Base-by-base conservation (phyloP, 2,329 filamentous ascomycete genomes). In the Aspergillus pseudonomiae region DNA sequence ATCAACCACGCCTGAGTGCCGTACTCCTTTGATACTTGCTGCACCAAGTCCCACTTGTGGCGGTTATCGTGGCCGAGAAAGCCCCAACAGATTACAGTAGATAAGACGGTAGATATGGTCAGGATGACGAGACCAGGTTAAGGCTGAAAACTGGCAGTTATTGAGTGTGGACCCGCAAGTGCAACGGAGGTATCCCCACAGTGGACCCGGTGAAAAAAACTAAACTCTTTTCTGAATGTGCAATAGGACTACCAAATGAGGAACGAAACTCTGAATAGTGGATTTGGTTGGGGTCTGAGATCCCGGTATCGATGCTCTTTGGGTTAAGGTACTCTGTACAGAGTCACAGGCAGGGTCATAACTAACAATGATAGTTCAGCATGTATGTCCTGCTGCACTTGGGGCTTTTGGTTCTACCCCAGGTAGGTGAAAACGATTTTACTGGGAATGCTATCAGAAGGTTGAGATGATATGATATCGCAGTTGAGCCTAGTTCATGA, bases 11-110 rank as follows among this genome's bases (percentile, higher is more conserved):
- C 11, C 19, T 14, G 6, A 14, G 21, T 39, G 19, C 21, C 41
- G 54, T 36, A 30, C 52, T 24, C 34, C 32, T 52, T 12, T 48
- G 16, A 55, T 54, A 55, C 39, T 21, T 21, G 11, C 41, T 56
- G 32, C 59, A 60, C 9, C 39, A 55, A 7, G 61, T 54, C 54
- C 54, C 62, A 61, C 59, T n/a, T 57, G 58, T 53, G 62, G 59
- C 39, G 58, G 59, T 54, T 64, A 61, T 64, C 54, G 30, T 63
- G 41, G 52, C 41, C 56, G 46, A 50, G 12, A 19, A n/a, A 19
- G 21, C 24, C 7, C 12, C 16, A 24, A n/a, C n/a, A 45, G 43
- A 36, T 52, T 39, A 46, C 41, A 30, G 41, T 43, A 48, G 45
- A 48, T 52, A 52, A 30, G 46, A 19, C 9, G 14, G 26, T 26